Evolutionary conservation across 305 asterid genomes (phyloP).

Genomic region (Fraxinus greggii): DNA sequence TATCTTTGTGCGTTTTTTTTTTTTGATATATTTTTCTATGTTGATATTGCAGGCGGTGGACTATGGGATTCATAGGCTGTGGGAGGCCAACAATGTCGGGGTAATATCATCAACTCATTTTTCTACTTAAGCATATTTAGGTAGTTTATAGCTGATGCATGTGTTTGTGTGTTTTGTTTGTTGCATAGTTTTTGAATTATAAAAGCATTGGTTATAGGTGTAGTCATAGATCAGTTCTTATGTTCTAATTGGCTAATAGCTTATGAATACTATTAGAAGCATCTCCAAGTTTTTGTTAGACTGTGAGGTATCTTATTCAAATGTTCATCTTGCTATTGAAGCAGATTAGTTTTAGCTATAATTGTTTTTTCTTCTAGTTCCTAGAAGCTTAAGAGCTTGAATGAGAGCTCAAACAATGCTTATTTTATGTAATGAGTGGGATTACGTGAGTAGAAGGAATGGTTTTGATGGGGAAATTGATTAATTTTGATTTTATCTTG

Average conservation of each 20-base stretch:
- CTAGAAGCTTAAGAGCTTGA: not conserved
- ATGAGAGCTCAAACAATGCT: not conserved
- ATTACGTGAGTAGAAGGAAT: not conserved
- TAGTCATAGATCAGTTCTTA: not conserved
- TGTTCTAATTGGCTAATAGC: not conserved
- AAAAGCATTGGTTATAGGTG: not conserved
- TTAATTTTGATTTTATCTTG: not conserved
- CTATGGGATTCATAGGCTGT: slow-evolving; percentile 66
- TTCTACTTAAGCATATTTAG: not conserved
- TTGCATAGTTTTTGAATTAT: not conserved
- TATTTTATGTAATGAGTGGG: not conserved
- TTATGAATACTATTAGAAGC: not conserved
- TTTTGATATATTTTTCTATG: slow-evolving; percentile 2
- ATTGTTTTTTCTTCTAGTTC: not conserved
- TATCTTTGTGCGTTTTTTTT: not conserved
- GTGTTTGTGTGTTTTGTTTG: not conserved
- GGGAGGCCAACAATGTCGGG: slow-evolving; percentile 89
- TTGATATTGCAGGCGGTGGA: slow-evolving; percentile 77
- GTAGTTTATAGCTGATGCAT: slow-evolving; percentile 5
- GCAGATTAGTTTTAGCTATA: not conserved
- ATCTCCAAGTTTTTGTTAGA: not conserved
- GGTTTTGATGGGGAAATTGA: not conserved
- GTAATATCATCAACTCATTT: slow-evolving; percentile 30
- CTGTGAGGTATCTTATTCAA: not conserved
- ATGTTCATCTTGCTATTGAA: not conserved